These are phyloP conservation scores for Hymenoscyphus repandus DNA, from an alignment of 2,329 filamentous ascomycete species.

Conservation along the genomic window DNA sequence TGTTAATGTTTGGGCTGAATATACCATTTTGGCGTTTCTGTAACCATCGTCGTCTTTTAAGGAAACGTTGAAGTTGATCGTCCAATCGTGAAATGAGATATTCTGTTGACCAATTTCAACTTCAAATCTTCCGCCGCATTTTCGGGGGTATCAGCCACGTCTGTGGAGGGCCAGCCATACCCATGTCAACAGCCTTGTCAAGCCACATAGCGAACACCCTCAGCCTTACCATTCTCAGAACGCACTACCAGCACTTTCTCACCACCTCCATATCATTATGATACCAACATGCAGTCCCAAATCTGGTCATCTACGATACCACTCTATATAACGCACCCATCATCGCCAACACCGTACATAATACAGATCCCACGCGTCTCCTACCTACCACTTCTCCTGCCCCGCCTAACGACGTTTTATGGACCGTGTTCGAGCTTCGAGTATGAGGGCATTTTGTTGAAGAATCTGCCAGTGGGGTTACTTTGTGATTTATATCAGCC, in stretches of 20 bases:
- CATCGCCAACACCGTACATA: constrained; percentile 31
- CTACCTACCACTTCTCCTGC: constrained; percentile 62
- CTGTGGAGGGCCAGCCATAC: too few relatives aligned
- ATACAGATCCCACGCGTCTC: constrained; percentile 60
- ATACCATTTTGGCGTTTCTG: too few relatives aligned
- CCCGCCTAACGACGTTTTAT: constrained; percentile 60
- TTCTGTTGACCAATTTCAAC: too few relatives aligned
- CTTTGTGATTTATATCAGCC: constrained; percentile 60
- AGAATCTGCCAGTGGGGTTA: constrained; percentile 65
- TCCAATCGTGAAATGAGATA: too few relatives aligned
- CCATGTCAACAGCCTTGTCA: not conserved
- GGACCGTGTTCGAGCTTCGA: constrained; percentile 52
- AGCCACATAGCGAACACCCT: not conserved
- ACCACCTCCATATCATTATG: constrained; percentile 4
- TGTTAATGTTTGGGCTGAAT: too few relatives aligned
- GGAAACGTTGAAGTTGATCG: too few relatives aligned
- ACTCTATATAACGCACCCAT: constrained; percentile 29
- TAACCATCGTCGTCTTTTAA: too few relatives aligned
- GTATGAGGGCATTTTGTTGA: constrained; percentile 62
- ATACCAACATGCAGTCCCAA: constrained; percentile 25
- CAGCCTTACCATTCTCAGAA: not conserved
- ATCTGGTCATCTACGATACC: constrained; percentile 32
- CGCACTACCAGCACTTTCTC: not conserved
- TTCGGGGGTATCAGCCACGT: too few relatives aligned
- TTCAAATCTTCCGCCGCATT: too few relatives aligned